These are phyloP conservation scores for Boletus reticulatus DNA, from an alignment of 768 basidiomycete genomes.

Conservation along the genomic window DNA sequence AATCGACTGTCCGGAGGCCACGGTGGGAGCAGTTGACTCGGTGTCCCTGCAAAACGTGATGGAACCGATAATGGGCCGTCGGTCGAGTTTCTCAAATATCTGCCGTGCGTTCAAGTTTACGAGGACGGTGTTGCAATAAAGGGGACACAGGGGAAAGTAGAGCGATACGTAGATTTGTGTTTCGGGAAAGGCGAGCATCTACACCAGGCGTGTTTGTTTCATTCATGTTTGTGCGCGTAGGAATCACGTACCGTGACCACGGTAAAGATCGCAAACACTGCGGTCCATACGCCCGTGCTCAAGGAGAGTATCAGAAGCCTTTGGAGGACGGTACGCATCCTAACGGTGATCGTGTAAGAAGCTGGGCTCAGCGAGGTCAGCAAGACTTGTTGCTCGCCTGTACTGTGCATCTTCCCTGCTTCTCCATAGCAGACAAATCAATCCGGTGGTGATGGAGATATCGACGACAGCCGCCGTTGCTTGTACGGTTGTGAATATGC, in stretches of 20 bases:
- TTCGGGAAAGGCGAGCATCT: conserved; percentile 12
- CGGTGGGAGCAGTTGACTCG: neutral
- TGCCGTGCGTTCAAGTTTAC: conserved; percentile 30
- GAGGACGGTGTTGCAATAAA: conserved; percentile 34
- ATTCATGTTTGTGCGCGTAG: neutral
- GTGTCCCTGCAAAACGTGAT: conserved; percentile 3
- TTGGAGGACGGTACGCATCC: conserved; percentile 19
- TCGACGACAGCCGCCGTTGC: conserved; percentile 8
- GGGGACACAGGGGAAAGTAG: conserved; percentile 29
- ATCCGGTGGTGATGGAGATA: conserved; percentile 12
- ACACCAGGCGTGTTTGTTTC: neutral
- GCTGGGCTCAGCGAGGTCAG: neutral
- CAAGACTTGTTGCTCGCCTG: neutral
- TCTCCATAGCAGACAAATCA: conserved; percentile 12
- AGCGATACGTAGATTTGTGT: conserved; percentile 20
- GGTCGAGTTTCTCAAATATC: conserved; percentile 14
- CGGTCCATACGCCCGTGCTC: conserved; percentile 17
- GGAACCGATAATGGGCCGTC: conserved; percentile 1
- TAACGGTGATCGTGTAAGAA: neutral
- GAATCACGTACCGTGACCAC: conserved; percentile 11
- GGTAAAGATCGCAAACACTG: conserved; percentile 11
- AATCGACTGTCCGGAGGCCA: neutral
- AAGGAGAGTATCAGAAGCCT: conserved; percentile 14
- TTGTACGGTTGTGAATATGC: conserved; percentile 7
- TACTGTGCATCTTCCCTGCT: conserved; percentile 16